Conservation (phyloP, 495 filamentous ascomycete genomes). For the Neurospora sp. region DNA sequence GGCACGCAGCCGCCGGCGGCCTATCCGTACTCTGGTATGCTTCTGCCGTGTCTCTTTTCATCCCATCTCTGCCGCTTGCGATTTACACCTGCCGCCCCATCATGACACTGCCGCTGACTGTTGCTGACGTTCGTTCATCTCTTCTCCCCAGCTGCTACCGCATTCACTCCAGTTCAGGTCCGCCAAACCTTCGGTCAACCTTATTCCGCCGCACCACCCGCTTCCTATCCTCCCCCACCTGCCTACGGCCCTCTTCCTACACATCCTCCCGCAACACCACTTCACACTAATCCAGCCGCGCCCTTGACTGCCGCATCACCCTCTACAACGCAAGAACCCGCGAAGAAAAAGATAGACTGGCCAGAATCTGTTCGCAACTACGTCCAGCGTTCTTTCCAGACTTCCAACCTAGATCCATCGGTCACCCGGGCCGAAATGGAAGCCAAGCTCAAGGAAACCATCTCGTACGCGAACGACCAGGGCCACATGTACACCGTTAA, state of each 20-base stretch:
- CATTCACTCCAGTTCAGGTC: slow-evolving; percentile 42
- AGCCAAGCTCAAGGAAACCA: slow-evolving; percentile 71
- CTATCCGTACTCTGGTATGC: slow-evolving; percentile 22
- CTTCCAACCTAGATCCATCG: slow-evolving; percentile 53
- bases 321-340: slow-evolving; percentile 16
- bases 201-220: slow-evolving; percentile 19
- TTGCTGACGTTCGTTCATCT: slow-evolving; percentile 12
- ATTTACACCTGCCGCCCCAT: background rate
- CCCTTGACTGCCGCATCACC: slow-evolving; percentile 9
- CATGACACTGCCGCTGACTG: background rate
- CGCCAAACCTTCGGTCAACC: slow-evolving; percentile 34
- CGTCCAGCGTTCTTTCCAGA: slow-evolving; percentile 73
- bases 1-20: slow-evolving; percentile 23
- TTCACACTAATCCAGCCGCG: slow-evolving; percentile 17
- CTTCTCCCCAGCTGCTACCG: slow-evolving; percentile 23
- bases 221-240: slow-evolving; percentile 16
- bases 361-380: slow-evolving; percentile 67
- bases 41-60: background rate
- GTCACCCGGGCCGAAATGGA: slow-evolving; percentile 65
- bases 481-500: slow-evolving; percentile 58
- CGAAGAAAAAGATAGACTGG: slow-evolving; percentile 59
- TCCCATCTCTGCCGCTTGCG: background rate
- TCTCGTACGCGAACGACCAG: slow-evolving; percentile 64
- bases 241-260: slow-evolving; percentile 12
- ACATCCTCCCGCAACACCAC: slow-evolving; percentile 8